Conservation (phyloP, 805 yeast genomes). For the Hanseniaspora clermontiae region DNA sequence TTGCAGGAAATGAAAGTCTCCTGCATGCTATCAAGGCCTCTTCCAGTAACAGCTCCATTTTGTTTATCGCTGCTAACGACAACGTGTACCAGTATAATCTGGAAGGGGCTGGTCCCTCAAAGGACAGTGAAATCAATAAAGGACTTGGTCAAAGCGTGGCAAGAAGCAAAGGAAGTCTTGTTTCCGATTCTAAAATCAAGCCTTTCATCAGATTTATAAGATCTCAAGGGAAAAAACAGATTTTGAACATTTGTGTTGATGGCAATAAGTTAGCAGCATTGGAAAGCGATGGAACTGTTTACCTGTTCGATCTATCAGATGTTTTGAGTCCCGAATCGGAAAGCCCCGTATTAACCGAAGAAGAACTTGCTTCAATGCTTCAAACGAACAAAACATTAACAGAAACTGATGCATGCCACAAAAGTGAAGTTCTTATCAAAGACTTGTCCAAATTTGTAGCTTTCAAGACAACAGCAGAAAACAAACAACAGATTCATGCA, state of each 20-base stretch:
- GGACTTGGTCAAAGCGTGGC: background rate
- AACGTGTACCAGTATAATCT: constrained; percentile 4
- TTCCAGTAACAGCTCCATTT: constrained; percentile 35
- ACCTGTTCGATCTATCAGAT: background rate
- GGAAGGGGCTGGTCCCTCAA: background rate
- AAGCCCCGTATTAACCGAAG: background rate
- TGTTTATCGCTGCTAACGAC: constrained; percentile 37
- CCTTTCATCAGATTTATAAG: background rate
- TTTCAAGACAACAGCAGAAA: constrained; percentile 6
- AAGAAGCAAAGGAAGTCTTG: background rate
- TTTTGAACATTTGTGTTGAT: constrained; percentile 1
- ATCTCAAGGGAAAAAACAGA: background rate
- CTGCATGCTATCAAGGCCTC: constrained; percentile 3
- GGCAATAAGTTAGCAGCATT: background rate
- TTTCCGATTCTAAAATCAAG: background rate
- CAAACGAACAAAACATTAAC: background rate
- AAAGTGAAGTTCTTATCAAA: constrained; percentile 3
- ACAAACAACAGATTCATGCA: constrained; percentile 37
- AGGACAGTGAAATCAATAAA: background rate
- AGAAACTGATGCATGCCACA: background rate
- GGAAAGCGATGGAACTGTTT: constrained; percentile 9
- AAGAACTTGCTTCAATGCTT: background rate
- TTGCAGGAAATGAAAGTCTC: background rate
- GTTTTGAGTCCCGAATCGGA: background rate
- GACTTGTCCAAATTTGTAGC: constrained; percentile 8